Base-by-base conservation (phyloP, 306 rosid genomes). In the Spatholobus suberectus region DNA sequence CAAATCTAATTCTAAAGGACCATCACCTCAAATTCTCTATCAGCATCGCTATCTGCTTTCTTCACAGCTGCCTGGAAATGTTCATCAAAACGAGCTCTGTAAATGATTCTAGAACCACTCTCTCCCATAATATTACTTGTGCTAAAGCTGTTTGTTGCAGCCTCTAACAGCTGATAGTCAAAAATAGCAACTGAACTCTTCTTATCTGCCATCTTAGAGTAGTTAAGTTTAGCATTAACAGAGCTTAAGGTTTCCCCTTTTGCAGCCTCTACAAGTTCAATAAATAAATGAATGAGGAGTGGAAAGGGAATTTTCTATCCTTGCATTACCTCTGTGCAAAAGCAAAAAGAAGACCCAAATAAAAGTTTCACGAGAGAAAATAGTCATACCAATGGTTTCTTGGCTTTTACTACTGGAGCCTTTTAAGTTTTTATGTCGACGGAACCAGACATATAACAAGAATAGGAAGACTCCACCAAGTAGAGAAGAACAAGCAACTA, bases 1-100 rank as follows among this genome's bases (percentile, higher is more conserved):
- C 23, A 67, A 73, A 41, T 37, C 51, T 74, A 70, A 71, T 43
- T 40, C 5, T 77, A 52, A 85, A 40, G 54, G 69, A 77, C 4
- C 76, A 73, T 82, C 73, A 90, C 98, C 90, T 91, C 90, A 67
- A 93, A 93, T 86, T 91, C 94, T 84, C 87, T 92, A 80, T 91
- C 95, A 57, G 88, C 88, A 59, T 89, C 88, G 82, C 86, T 70
- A n/a, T 93, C 90, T 49, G 89, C 85, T 84, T 85, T 90, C 91
- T 91, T 93, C 73, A 95, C 94, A 34, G 94, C 90, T 34, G 94
- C 97, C 62, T 83, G 57, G 12, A 90, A 78, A 74, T 93, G 89
- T 49, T 92, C 95, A 67, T 93, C 95, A 37, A 93, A 88, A 51
- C 80, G 59, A 82, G 97, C 98, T 81, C 85, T 85, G 86, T 89